These are phyloP conservation scores for Thermomucor indicae-seudaticae DNA, from an alignment of 371 early-diverging fungal species.

Conservation along the genomic window DNA sequence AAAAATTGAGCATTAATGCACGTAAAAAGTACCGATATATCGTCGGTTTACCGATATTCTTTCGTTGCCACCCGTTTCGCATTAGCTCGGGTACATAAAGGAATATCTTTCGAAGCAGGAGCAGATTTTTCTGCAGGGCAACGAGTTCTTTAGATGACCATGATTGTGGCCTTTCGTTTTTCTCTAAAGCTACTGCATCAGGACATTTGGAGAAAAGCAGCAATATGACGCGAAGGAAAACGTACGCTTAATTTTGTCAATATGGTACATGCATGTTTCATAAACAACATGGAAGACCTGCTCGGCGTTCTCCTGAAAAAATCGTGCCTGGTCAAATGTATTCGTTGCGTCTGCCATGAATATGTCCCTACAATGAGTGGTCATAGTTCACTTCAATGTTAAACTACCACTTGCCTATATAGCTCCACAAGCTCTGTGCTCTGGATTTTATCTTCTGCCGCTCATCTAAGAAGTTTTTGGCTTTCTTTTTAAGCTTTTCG, in stretches of 20 bases:
- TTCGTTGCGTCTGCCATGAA: slow-evolving; percentile 58
- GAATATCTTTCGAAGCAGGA: slow-evolving; percentile 66
- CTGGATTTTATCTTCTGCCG: slow-evolving; percentile 73
- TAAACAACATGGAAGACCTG: slow-evolving; percentile 65
- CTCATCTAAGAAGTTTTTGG: slow-evolving; percentile 75
- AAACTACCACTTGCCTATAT: slow-evolving; percentile 49
- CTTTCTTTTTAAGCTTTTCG: slow-evolving; percentile 65
- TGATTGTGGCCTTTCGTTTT: slow-evolving; percentile 43
- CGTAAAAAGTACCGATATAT: too few relatives aligned
- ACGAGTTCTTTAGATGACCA: slow-evolving; percentile 64
- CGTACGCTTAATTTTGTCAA: slow-evolving; percentile 73
- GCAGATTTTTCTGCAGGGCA: slow-evolving; percentile 59
- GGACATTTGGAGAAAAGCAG: too few relatives aligned
- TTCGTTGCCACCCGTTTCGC: slow-evolving; percentile 70
- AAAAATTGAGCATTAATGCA: neutral
- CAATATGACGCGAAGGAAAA: neutral
- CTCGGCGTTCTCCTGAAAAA: slow-evolving; percentile 76
- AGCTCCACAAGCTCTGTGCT: slow-evolving; percentile 63
- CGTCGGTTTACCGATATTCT: slow-evolving; percentile 61
- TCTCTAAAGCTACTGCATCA: slow-evolving; percentile 20
- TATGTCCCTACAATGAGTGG: neutral
- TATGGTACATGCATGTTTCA: slow-evolving; percentile 66
- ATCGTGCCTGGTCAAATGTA: slow-evolving; percentile 71
- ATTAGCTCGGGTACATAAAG: slow-evolving; percentile 65
- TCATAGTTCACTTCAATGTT: neutral